Percentiles rank a stretch among this genome's conserved stretches.
Evolutionary conservation across 306 rosid genomes (phyloP).

Genomic region (Trifolium dubium): DNA sequence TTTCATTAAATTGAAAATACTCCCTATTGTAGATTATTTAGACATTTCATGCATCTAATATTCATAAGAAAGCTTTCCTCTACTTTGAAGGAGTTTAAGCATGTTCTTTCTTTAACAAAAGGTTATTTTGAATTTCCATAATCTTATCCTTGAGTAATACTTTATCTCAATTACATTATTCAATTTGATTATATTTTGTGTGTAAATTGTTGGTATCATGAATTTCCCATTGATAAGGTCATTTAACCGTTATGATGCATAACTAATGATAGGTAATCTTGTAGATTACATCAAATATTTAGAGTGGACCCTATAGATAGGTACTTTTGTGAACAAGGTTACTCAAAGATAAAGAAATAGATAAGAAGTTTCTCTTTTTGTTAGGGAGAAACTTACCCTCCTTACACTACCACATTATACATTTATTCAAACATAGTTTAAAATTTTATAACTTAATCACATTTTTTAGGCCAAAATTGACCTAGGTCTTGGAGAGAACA

Average conservation of each 20-base stretch:
- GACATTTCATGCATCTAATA: no score
- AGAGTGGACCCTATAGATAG: conserved; percentile 49
- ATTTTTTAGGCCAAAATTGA: no score
- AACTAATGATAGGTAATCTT: conserved; percentile 23
- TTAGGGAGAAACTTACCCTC: neutral
- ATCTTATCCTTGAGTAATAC: no score
- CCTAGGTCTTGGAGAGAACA: no score
- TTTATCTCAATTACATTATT: no score
- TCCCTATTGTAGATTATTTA: no score
- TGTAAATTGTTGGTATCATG: neutral
- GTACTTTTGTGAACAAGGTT: conserved; percentile 45
- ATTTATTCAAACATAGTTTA: neutral
- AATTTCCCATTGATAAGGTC: conserved; percentile 23
- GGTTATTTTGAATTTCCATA: no score
- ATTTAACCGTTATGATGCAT: conserved; percentile 8
- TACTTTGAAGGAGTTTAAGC: no score
- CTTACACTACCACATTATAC: neutral
- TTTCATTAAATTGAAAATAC: no score
- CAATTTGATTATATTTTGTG: no score
- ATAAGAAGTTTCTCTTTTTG: conserved; percentile 25
- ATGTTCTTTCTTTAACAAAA: no score
- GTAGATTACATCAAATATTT: conserved; percentile 17
- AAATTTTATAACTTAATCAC: neutral
- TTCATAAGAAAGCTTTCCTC: no score
- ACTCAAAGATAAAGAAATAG: conserved; percentile 41